Percentiles rank a stretch among this genome's conserved stretches.
Evolutionary conservation across 106 monocot species (phyloP).

Genomic region (Dioscorea zingiberensis): DNA sequence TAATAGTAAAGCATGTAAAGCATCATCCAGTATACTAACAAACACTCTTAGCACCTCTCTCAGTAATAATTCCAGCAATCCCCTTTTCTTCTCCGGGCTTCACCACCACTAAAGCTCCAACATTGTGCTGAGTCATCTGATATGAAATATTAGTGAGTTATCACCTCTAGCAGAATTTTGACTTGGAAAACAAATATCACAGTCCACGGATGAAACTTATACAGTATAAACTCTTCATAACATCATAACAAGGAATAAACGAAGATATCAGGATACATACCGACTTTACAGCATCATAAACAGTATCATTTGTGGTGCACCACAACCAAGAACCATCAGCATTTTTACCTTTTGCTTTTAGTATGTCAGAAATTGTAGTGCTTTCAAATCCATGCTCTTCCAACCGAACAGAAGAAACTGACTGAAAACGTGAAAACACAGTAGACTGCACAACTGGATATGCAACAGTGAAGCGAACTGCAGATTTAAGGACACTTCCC

Average conservation of each 20-base stretch:
- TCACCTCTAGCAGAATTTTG: no score
- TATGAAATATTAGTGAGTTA: neutral
- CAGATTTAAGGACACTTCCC: slow-evolving; percentile 31
- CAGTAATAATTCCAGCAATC: slow-evolving; percentile 96
- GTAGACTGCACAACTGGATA: slow-evolving; percentile 20
- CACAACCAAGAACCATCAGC: slow-evolving; percentile 83
- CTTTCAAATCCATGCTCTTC: slow-evolving; percentile 78
- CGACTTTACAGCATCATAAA: slow-evolving; percentile 76
- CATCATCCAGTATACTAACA: neutral
- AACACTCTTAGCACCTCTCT: slow-evolving; percentile 57
- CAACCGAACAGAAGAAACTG: slow-evolving; percentile 33
- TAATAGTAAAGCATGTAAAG: no score
- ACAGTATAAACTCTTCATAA: no score
- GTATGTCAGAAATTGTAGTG: slow-evolving; percentile 56
- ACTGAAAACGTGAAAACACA: slow-evolving; percentile 33
- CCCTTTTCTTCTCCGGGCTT: slow-evolving; percentile 63
- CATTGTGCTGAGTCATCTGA: slow-evolving; percentile 98
- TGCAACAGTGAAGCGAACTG: slow-evolving; percentile 28
- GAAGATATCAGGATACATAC: slow-evolving; percentile 21
- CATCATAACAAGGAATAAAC: neutral
- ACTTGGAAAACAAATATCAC: no score
- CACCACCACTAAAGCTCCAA: slow-evolving; percentile 90
- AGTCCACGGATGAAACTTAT: no score
- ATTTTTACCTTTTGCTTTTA: slow-evolving; percentile 62
- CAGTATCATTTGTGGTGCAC: slow-evolving; percentile 67